Conservation (phyloP, 169 alveolate genomes). For the Fabrea salina region DNA sequence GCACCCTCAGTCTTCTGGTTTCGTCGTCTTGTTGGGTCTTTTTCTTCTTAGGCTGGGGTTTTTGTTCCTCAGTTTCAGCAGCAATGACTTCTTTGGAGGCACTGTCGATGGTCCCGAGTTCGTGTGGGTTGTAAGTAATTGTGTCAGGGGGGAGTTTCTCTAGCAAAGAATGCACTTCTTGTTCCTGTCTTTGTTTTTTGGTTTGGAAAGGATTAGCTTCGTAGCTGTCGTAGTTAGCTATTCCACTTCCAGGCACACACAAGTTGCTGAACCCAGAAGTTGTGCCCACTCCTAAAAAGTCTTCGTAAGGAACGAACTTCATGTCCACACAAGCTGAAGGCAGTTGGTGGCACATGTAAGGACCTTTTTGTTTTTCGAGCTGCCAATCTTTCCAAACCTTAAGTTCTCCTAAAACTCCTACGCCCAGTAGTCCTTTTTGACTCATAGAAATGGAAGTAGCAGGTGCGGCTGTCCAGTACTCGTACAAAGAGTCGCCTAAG, state of each 20-base stretch:
- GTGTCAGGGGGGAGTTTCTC: constrained; percentile 94
- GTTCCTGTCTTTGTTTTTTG: constrained; percentile 82
- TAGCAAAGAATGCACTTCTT: constrained; percentile 85
- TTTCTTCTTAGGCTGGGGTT: constrained; percentile 41
- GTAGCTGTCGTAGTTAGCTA: constrained; percentile 90
- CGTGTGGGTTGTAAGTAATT: constrained; percentile 80
- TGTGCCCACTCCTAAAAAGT: constrained; percentile 92
- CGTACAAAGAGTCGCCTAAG: constrained; percentile 58
- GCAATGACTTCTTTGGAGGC: constrained; percentile 73
- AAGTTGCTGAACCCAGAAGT: constrained; percentile 84
- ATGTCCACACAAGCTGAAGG: constrained; percentile 65
- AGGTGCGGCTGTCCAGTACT: constrained; percentile 63
- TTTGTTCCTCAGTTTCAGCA: constrained; percentile 63
- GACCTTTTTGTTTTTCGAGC: constrained; percentile 73
- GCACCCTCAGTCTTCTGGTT: constrained; percentile 43
- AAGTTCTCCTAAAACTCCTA: constrained; percentile 74
- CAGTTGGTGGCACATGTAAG: constrained; percentile 83
- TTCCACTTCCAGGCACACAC: constrained; percentile 94
- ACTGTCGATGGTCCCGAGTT: constrained; percentile 84
- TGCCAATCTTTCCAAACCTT: constrained; percentile 87
- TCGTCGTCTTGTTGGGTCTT: constrained; percentile 50
- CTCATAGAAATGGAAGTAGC: constrained; percentile 64
- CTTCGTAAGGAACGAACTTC: constrained; percentile 92
- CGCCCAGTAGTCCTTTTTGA: constrained; percentile 83
- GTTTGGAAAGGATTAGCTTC: constrained; percentile 87